Base-by-base conservation (phyloP, 1,139 yeast species). In the Saccharomyces hybrid region DNA sequence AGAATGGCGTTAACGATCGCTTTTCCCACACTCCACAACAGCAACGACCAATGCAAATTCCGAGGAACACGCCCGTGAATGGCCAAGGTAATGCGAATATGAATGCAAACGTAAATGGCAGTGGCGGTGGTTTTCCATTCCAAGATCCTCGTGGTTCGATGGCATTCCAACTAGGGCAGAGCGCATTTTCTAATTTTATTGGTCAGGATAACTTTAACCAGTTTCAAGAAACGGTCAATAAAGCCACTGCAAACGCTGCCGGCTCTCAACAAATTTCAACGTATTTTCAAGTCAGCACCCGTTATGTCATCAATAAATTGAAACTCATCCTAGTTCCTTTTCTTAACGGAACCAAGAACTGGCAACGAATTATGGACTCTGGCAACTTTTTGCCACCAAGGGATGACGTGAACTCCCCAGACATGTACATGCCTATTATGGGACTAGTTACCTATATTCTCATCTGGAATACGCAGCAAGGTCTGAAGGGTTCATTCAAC, bases 361-460 rank as follows among this genome's bases (percentile, higher is more conserved):
- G 95, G 95, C 79, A 78, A 48, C 74, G 93, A 60, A 70, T 78
- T 53, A 73, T 82, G 65, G 79, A 78, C 63, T 60, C 76, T 67
- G 44, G 55, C 16, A 53, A 57, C 8, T 67, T 62, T 52, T 55
- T 63, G 31, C 61, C 69, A 25, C 72, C 72, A 26, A 63, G 74
- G 53, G 65, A 63, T 58, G 99, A 95, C 69, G 78, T 87, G 58
- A 95, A 95, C 68, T 95, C 98, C 0, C 99, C 99, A 1, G 99
- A 95, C 70, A 80, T 93, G 76, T 95, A 95, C 70, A 88, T 95
- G 55, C 99, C 99, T 4, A 73, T 88, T 60, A 90, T 91, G 97
- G 88, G 97, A 2, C 82, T 87, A 64, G 83, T 90, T 52, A 90
- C 99, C 1, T 93, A 91, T 67, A 85, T 93, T 54, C 74, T 95